Conservation (phyloP, 2,329 filamentous ascomycete genomes). For the Colletotrichum salicis region DNA sequence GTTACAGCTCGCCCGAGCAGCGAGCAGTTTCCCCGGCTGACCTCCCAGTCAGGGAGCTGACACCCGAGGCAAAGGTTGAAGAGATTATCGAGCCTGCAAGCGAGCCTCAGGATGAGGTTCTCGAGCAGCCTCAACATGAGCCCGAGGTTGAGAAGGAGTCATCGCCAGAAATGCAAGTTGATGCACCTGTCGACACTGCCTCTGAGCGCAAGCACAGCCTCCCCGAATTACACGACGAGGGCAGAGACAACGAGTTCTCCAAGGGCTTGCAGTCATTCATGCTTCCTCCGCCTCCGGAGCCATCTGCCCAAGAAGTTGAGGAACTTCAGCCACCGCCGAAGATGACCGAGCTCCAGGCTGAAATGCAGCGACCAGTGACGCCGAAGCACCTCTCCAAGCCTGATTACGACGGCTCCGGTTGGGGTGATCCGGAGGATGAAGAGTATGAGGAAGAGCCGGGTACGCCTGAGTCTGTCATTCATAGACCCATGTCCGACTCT, state of each 20-base stretch:
- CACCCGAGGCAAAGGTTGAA: slow-evolving; percentile 9
- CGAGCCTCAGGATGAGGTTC: background rate
- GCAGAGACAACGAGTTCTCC: slow-evolving; percentile 51
- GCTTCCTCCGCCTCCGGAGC: slow-evolving; percentile 54
- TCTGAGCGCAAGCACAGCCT: slow-evolving; percentile 34
- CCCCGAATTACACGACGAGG: slow-evolving; percentile 35
- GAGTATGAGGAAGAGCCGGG: slow-evolving; percentile 70
- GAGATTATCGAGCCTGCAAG: slow-evolving; percentile 10
- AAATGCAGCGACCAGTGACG: slow-evolving; percentile 57
- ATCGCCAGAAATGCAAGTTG: slow-evolving; percentile 28
- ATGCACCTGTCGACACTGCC: slow-evolving; percentile 44
- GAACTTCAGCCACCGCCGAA: slow-evolving; percentile 42
- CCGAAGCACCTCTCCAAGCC: slow-evolving; percentile 67
- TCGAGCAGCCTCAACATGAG: background rate
- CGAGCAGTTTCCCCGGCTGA: slow-evolving; percentile 38
- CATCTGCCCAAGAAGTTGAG: slow-evolving; percentile 44
- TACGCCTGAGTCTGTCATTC: slow-evolving; percentile 91
- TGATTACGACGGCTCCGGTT: slow-evolving; percentile 72
- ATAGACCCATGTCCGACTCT: slow-evolving; percentile 70
- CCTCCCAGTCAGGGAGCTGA: slow-evolving; percentile 9
- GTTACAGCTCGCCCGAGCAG: slow-evolving; percentile 38
- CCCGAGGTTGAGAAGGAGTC: slow-evolving; percentile 34
- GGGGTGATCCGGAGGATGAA: slow-evolving; percentile 66
- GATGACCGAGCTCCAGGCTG: slow-evolving; percentile 50
- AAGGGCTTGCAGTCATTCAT: slow-evolving; percentile 59